Evolutionary conservation across 1,284 basidiomycete species (phyloP), one percentile per base, ranked within the genome.

Genomic region (Jaminaea rosea): DNA sequence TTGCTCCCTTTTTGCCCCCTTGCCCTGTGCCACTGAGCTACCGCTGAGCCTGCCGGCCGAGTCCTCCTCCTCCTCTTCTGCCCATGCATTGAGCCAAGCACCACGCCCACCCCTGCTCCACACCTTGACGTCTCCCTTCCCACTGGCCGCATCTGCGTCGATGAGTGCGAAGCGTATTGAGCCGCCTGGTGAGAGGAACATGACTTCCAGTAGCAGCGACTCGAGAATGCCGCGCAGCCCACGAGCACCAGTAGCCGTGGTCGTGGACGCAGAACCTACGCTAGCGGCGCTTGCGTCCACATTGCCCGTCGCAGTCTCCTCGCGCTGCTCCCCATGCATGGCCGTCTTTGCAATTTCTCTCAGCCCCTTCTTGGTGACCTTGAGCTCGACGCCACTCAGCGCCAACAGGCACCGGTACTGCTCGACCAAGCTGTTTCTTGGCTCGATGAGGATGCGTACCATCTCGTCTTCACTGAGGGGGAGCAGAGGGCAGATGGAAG

Each of bases 191-290:
- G 47, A 36, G 10, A 19, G 47, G 46, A 63, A 66, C 39, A 63
- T 59, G 4, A 58, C 62, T 26, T 68, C 65, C 7, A 67, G 44
- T 24, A 49, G 46, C 9, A 36, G 21, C 62, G 80, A 62, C 46
- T 86, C 91, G 83, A 96, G 84, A 47, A 94, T 87, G 1, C 88
- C 84, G 61, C 90, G 79, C 59, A 97, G 75, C 3, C 89, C 88
- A 69, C 92, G 79, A 0, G 92, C 92, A 13, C 92, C 93, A 9
- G 88, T 88, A 56, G 88, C 79, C 60, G 83, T 83, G 37, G 77
- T 78, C 0, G 77, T 76, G 9, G 63, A 63, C 1, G 67, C 62
- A 0, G 78, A n/a, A n/a, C n/a, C n/a, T n/a, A n/a, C n/a, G n/a
- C n/a, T n/a, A n/a, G n/a, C n/a, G n/a, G n/a, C n/a, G n/a, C n/a